A percentile compares a stretch with the other conserved stretches of the same genome.
phyloP scores from a whole-genome alignment of 2,329 filamentous ascomycete genomes.

The Colletotrichum nymphaeae region DNA sequence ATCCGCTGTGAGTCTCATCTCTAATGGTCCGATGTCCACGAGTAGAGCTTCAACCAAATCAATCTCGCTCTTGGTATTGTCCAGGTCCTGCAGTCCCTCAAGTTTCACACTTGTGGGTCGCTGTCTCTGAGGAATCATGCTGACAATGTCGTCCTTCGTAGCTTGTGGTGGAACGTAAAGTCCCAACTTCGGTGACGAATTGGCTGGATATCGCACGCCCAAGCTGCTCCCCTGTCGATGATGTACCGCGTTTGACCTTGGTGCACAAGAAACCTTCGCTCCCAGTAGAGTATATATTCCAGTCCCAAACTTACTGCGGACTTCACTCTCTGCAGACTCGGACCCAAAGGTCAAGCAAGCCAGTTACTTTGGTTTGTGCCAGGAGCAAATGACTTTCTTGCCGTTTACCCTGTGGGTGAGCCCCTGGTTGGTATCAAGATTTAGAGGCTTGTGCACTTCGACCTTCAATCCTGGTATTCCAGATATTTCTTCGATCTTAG shows the following conservation, averaged over 20 bases:
- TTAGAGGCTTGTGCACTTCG: slow-evolving; percentile 17
- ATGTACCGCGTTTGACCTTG: slow-evolving; percentile 27
- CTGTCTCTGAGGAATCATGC: slow-evolving; percentile 35
- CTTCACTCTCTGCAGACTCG: slow-evolving; percentile 36
- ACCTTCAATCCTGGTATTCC: neutral
- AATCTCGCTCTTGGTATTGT: slow-evolving; percentile 30
- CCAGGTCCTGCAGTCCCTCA: slow-evolving; percentile 37
- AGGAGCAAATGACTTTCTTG: slow-evolving; percentile 49
- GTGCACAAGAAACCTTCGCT: slow-evolving; percentile 29
- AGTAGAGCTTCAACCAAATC: slow-evolving; percentile 45
- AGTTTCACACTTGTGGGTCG: slow-evolving; percentile 38
- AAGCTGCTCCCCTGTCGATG: slow-evolving; percentile 28
- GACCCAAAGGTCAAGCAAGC: slow-evolving; percentile 45
- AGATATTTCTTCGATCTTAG: slow-evolving; percentile 8
- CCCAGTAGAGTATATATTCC: slow-evolving; percentile 41
- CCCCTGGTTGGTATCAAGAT: slow-evolving; percentile 36
- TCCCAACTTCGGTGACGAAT: slow-evolving; percentile 34
- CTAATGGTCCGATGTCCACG: slow-evolving; percentile 45
- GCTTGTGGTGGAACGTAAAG: slow-evolving; percentile 40
- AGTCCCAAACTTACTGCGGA: slow-evolving; percentile 36
- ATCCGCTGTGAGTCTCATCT: slow-evolving; percentile 44
- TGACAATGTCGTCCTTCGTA: slow-evolving; percentile 33
- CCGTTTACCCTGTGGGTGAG: slow-evolving; percentile 46
- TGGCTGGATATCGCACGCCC: too few species aligned
- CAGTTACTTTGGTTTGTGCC: slow-evolving; percentile 45